Base-by-base conservation (phyloP, 805 yeast species). In the Danielia reshetovae region DNA sequence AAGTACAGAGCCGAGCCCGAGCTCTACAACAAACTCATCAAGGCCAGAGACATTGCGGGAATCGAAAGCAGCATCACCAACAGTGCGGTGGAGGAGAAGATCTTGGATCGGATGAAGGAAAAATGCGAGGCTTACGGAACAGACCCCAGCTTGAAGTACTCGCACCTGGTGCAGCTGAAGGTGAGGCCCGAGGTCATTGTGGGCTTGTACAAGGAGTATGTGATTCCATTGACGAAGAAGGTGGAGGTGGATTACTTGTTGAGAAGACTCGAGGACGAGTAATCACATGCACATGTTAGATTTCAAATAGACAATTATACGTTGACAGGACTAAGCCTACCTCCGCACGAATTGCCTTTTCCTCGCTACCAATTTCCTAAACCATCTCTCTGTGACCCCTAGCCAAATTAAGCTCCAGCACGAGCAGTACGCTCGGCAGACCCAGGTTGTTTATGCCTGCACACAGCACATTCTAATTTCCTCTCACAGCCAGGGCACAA, bases 241-340 rank as follows among this genome's bases (percentile, higher is more conserved):
- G 97, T 93, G 15, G 98, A 93, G 64, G 84, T 93, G 16, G 96
- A 90, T 40, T 93, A 93, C 54, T 67, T 93, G 36, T 62, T 93
- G 54, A 74, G 93, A 55, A 73, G 98, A 58, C 62, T 89, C 35
- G 95, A 85, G 47, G 83, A 78, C 40, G 73, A 70, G 29, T 23
- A 13, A 27, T 15, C n/a, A n/a, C n/a, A n/a, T n/a, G n/a, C n/a
- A n/a, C n/a, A n/a, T n/a, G n/a, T n/a, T n/a, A n/a, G n/a, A n/a
- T n/a, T n/a, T n/a, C n/a, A n/a, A n/a, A n/a, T n/a, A n/a, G n/a
- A n/a, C n/a, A n/a, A n/a, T n/a, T n/a, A n/a, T n/a, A n/a, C n/a
- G n/a, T n/a, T n/a, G n/a, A n/a, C n/a, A n/a, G n/a, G n/a, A n/a
- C n/a, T n/a, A n/a, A n/a, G n/a, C n/a, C n/a, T n/a, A n/a, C n/a